Percentiles rank a stretch among this genome's conserved stretches.
Conservation (phyloP, 352 stramenopile species). For the Phytophthora chlamydospora region DNA sequence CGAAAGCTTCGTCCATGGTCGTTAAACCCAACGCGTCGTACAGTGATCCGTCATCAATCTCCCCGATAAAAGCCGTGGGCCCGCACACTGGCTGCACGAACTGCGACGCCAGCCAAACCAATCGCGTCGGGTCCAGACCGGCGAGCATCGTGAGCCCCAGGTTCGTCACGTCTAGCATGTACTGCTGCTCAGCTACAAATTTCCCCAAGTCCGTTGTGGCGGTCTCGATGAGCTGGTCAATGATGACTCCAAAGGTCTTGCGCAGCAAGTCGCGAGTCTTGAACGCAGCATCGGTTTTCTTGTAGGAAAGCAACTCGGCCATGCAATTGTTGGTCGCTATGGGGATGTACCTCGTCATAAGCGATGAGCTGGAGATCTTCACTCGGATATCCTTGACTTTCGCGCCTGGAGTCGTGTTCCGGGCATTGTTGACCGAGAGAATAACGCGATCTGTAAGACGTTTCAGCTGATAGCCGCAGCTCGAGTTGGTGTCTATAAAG, state of each 20-base stretch:
- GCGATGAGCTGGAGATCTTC: slow-evolving; percentile 20
- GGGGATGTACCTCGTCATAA: slow-evolving; percentile 22
- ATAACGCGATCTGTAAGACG: slow-evolving; percentile 29
- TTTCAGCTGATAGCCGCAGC: slow-evolving; percentile 32
- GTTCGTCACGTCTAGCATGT: slow-evolving; percentile 38
- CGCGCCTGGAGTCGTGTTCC: slow-evolving; percentile 9
- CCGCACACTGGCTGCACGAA: slow-evolving; percentile 43
- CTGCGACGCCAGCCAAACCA: slow-evolving; percentile 35
- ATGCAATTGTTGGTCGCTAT: slow-evolving; percentile 27
- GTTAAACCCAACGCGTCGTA: slow-evolving; percentile 21
- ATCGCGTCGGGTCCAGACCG: slow-evolving; percentile 38
- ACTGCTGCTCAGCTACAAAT: slow-evolving; percentile 23
- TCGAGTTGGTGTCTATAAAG: slow-evolving; percentile 30
- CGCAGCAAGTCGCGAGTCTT: slow-evolving; percentile 25
- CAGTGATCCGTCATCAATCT: slow-evolving; percentile 20
- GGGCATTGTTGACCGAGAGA: slow-evolving; percentile 20
- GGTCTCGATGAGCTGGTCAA: slow-evolving; percentile 25
- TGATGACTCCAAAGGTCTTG: slow-evolving; percentile 30
- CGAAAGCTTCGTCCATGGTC: slow-evolving; percentile 28
- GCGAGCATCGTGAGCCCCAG: slow-evolving; percentile 38
- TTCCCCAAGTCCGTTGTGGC: slow-evolving; percentile 16
- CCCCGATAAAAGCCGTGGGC: slow-evolving; percentile 25
- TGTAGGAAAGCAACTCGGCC: slow-evolving; percentile 18
- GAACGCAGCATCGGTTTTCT: slow-evolving; percentile 20
- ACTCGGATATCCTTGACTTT: slow-evolving; percentile 26